A percentile compares a stretch with the other conserved stretches of the same genome.
Evolutionary conservation across 257 asterid species (phyloP).

Genomic region (Fraxinus excelsior): DNA sequence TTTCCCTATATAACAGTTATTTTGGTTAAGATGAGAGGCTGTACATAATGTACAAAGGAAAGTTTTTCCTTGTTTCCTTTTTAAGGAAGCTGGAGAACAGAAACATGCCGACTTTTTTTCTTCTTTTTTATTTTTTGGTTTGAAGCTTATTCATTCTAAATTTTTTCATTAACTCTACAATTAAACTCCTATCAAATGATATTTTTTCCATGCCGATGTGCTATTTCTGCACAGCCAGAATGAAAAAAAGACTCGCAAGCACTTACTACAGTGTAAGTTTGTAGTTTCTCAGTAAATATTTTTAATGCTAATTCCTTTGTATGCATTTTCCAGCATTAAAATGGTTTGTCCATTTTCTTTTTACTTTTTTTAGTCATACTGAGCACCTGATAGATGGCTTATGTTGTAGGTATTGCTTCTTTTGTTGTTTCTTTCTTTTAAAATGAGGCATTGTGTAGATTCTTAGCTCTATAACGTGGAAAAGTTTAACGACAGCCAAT

Average conservation of each 20-base stretch:
- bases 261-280: constrained; percentile 12
- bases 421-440: neutral
- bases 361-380: constrained; percentile 4
- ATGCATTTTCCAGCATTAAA: constrained; percentile 14
- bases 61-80: constrained; percentile 11
- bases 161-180: neutral
- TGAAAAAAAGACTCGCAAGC: constrained; percentile 14
- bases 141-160: constrained; percentile 1
- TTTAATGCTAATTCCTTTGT: constrained; percentile 4
- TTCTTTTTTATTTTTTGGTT: neutral
- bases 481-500: constrained; percentile 16
- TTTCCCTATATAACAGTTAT: neutral
- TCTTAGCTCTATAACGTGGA: constrained; percentile 15
- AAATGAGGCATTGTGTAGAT: constrained; percentile 10
- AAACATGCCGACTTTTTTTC: neutral
- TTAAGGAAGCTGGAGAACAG: constrained; percentile 23
- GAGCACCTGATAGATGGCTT: constrained; percentile 7
- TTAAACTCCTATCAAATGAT: constrained; percentile 1
- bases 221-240: constrained; percentile 3
- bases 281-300: constrained; percentile 4
- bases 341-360: constrained; percentile 8
- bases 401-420: neutral
- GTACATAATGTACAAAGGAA: neutral
- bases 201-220: constrained; percentile 13
- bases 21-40: neutral